A percentile compares a stretch with the other conserved stretches of the same genome.
Conservation (phyloP, 1,284 basidiomycete species). For the Pseudozyma tsukubaensis region DNA sequence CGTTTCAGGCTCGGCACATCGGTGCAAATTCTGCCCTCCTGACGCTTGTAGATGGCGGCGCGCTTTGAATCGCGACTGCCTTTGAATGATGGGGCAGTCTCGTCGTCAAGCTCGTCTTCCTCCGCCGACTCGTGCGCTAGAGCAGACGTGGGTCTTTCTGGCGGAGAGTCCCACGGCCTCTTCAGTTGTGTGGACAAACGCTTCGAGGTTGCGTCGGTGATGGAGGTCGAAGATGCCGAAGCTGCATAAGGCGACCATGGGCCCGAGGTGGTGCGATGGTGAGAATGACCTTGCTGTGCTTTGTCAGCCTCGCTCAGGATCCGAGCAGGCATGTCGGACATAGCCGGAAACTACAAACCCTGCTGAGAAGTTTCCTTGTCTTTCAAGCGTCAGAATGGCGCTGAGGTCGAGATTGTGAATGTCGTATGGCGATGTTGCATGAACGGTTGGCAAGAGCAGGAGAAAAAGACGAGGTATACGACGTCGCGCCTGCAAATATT, state of each 20-base stretch:
- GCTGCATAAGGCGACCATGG: conserved; percentile 3
- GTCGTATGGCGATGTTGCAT: not conserved
- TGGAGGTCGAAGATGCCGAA: not conserved
- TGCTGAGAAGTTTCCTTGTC: not conserved
- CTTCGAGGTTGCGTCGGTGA: not conserved
- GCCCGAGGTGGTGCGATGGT: not conserved
- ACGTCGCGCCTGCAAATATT: not conserved
- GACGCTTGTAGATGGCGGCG: conserved; percentile 13
- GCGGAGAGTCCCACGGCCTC: conserved; percentile 19
- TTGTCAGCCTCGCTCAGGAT: conserved; percentile 25
- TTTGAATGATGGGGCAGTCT: not conserved
- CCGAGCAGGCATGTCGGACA: conserved; percentile 33
- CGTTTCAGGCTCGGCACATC: conserved; percentile 18
- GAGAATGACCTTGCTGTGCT: conserved; percentile 9
- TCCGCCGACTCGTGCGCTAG: conserved; percentile 16
- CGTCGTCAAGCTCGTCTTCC: conserved; percentile 42
- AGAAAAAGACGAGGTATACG: not conserved
- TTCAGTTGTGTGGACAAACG: conserved; percentile 12
- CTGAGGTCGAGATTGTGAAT: not conserved
- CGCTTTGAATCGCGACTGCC: conserved; percentile 1
- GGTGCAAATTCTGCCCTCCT: conserved; percentile 1
- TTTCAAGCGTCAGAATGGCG: not conserved
- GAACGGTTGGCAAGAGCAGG: not conserved
- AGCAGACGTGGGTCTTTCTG: not conserved
- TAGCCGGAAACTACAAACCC: conserved; percentile 9